Conservation (phyloP, 2,329 filamentous ascomycete species). For the Diaporthe helianthi region DNA sequence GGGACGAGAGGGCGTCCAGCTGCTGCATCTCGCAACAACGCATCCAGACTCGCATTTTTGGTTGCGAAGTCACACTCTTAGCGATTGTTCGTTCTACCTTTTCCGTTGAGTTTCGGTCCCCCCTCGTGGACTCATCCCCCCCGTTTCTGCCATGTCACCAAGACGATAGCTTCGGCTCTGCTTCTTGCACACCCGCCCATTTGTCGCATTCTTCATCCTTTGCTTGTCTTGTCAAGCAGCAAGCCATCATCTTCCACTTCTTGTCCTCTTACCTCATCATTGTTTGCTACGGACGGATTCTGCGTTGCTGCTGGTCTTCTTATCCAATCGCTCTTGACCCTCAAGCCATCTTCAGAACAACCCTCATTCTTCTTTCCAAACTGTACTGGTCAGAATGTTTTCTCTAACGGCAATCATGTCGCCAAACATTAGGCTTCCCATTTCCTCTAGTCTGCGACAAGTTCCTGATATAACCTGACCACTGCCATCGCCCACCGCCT, state of each 20-base stretch:
- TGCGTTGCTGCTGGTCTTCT: conserved; percentile 32
- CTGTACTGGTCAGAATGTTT: conserved; percentile 52
- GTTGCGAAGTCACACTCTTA: conserved; percentile 28
- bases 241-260: conserved; percentile 25
- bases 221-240: conserved; percentile 21
- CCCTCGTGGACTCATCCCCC: conserved; percentile 25
- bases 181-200: conserved; percentile 33
- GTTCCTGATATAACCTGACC: conserved; percentile 40
- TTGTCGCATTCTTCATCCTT: conserved; percentile 27
- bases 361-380: conserved; percentile 35
- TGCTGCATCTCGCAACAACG: conserved; percentile 28
- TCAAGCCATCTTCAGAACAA: conserved; percentile 26
- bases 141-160: conserved; percentile 34
- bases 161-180: conserved; percentile 32
- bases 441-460: conserved; percentile 39
- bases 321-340: conserved; percentile 33
- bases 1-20: conserved; percentile 29
- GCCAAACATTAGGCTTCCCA: conserved; percentile 56
- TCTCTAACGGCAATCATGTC: conserved; percentile 64
- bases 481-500: conserved; percentile 35
- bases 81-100: conserved; percentile 38
- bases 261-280: conserved; percentile 32
- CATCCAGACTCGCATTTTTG: conserved; percentile 29
- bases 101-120: conserved; percentile 34
- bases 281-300: conserved; percentile 33